Conservation (phyloP, 2,329 filamentous ascomycete species). For the Scedosporium boydii region DNA sequence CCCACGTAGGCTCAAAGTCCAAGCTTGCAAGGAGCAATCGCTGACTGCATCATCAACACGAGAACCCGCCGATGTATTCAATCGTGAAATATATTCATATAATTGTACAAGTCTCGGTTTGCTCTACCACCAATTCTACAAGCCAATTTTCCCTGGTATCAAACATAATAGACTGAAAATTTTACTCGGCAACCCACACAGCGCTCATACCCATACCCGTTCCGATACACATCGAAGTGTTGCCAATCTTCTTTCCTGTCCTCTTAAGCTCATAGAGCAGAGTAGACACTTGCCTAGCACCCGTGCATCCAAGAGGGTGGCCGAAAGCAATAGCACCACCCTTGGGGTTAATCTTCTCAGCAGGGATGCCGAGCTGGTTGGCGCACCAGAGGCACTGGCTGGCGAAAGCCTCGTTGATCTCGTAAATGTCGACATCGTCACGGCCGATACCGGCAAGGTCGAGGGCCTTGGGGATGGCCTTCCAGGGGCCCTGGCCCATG, state of each 20-base stretch:
- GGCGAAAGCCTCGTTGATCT: constrained; percentile 99
- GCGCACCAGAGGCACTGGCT: constrained; percentile 91
- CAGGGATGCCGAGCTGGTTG: constrained; percentile 73
- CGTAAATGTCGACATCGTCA: constrained; percentile 91
- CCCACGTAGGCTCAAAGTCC: too few relatives aligned
- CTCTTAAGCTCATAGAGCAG: constrained; percentile 82
- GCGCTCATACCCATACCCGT: constrained; percentile 98
- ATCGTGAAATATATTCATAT: not conserved
- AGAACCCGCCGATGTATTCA: not conserved
- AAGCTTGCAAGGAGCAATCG: not conserved
- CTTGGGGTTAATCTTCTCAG: constrained; percentile 92
- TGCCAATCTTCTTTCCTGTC: constrained; percentile 74
- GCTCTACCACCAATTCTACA: not conserved
- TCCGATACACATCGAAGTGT: constrained; percentile 93
- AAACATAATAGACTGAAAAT: not conserved
- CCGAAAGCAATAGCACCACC: constrained; percentile 94
- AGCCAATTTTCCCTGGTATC: not conserved
- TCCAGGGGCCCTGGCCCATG: constrained; percentile 94
- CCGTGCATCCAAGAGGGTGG: constrained; percentile 90
- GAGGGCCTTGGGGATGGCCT: constrained; percentile 87
- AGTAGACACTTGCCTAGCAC: constrained; percentile 86
- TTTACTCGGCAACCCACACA: constrained; percentile 87
- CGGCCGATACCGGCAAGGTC: constrained; percentile 76
- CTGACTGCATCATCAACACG: not conserved
- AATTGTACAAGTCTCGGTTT: not conserved